phyloP scores from a whole-genome alignment of 768 basidiomycete species.

The Hericium coralloides region DNA sequence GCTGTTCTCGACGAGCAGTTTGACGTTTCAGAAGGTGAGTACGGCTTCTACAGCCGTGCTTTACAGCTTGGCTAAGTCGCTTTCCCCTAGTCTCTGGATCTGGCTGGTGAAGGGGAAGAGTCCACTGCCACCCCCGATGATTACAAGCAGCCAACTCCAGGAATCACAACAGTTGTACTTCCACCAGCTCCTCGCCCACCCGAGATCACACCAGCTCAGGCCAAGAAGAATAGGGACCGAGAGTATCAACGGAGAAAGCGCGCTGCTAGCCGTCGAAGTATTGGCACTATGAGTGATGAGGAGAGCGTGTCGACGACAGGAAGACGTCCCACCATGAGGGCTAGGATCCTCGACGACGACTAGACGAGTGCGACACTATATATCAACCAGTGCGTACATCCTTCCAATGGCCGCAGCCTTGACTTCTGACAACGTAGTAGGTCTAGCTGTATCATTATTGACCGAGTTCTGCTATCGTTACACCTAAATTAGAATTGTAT shows the following conservation, averaged over 20 bases:
- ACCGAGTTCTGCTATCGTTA: not conserved
- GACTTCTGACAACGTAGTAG: too few relatives aligned
- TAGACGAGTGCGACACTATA: not conserved
- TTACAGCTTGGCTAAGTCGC: not conserved
- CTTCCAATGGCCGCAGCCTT: too few relatives aligned
- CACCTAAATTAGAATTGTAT: not conserved
- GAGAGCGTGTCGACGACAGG: conserved; percentile 36
- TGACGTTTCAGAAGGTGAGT: conserved; percentile 63
- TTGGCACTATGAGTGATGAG: conserved; percentile 66
- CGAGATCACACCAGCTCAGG: conserved; percentile 61
- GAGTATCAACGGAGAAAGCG: conserved; percentile 78
- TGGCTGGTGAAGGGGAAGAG: conserved; percentile 62
- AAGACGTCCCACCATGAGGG: conserved; percentile 60
- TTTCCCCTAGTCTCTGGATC: conserved; percentile 59
- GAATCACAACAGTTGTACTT: conserved; percentile 68
- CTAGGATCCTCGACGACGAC: conserved; percentile 50
- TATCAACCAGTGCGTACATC: not conserved
- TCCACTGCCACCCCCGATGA: conserved; percentile 57
- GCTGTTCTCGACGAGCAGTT: conserved; percentile 75
- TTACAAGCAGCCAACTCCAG: conserved; percentile 59
- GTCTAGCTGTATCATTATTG: too few relatives aligned
- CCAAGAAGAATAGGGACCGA: conserved; percentile 70
- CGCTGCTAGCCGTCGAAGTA: conserved; percentile 50
- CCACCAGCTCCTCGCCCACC: conserved; percentile 63
- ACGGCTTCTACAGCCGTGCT: not conserved